Evolutionary conservation across 768 basidiomycete genomes (phyloP).

Genomic region (Russula vinacea): DNA sequence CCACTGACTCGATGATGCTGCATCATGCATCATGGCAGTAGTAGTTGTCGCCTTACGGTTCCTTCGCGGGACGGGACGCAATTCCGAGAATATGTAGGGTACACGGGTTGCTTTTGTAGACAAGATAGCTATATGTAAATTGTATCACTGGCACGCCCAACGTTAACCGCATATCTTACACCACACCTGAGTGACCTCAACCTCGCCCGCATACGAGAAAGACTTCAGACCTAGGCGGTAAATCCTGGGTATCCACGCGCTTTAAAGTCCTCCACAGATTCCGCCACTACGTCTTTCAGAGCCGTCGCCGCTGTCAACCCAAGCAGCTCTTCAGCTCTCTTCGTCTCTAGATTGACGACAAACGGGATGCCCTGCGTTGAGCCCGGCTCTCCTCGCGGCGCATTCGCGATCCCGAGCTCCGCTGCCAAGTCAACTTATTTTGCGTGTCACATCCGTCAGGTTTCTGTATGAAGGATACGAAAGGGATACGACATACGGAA

Average conservation of each 20-base stretch:
- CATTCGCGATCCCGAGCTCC: slow-evolving; percentile 14
- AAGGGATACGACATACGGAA: not conserved
- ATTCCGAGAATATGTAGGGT: too few relatives aligned
- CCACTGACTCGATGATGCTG: too few relatives aligned
- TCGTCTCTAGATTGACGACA: not conserved
- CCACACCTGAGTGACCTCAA: too few relatives aligned
- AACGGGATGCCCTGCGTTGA: not conserved
- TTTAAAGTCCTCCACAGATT: slow-evolving; percentile 18
- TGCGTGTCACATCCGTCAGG: not conserved
- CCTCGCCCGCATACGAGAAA: too few relatives aligned
- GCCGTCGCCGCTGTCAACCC: slow-evolving; percentile 2
- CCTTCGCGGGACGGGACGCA: too few relatives aligned
- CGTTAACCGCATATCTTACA: too few relatives aligned
- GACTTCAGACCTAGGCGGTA: not conserved
- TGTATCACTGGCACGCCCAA: too few relatives aligned
- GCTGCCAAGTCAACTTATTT: slow-evolving; percentile 15
- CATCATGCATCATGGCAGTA: too few relatives aligned
- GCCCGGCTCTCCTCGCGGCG: slow-evolving; percentile 16
- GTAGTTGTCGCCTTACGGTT: too few relatives aligned
- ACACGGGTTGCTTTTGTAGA: too few relatives aligned
- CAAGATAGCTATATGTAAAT: too few relatives aligned
- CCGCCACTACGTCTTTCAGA: slow-evolving; percentile 12
- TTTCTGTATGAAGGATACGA: too few relatives aligned
- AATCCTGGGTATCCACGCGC: slow-evolving; percentile 22
- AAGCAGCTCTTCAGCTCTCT: slow-evolving; percentile 14